Evolutionary conservation across 805 yeast species (phyloP).

Genomic region (Ogataea wickerhamii): DNA sequence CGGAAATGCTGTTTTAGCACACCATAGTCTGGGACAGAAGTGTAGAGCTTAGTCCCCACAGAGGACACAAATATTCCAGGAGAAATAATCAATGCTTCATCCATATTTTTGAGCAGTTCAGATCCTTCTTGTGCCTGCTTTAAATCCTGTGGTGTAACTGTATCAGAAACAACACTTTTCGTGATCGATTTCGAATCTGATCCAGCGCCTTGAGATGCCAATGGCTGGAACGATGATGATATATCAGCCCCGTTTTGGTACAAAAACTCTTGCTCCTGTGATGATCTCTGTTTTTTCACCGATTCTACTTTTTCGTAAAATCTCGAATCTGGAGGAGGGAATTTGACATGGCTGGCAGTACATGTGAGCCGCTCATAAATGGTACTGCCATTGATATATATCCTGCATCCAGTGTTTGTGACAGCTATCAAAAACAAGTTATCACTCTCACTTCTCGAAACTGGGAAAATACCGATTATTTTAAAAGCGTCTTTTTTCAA

Average conservation of each 20-base stretch:
- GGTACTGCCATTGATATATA: slow-evolving; percentile 54
- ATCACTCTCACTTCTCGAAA: slow-evolving; percentile 60
- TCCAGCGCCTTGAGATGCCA: slow-evolving; percentile 1
- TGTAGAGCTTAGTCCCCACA: slow-evolving; percentile 48
- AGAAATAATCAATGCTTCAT: slow-evolving; percentile 59
- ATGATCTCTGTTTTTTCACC: slow-evolving; percentile 37
- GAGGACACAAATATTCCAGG: slow-evolving; percentile 87
- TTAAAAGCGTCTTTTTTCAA: slow-evolving; percentile 53
- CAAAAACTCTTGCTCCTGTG: slow-evolving; percentile 31
- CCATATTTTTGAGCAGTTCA: slow-evolving; percentile 52
- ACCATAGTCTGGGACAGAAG: slow-evolving; percentile 83
- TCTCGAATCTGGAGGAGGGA: slow-evolving; percentile 40
- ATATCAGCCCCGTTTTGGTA: slow-evolving; percentile 1
- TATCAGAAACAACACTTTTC: slow-evolving; percentile 27
- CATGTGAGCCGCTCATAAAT: slow-evolving; percentile 32
- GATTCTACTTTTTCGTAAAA: slow-evolving; percentile 29
- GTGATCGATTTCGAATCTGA: slow-evolving; percentile 20
- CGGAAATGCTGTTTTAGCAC: slow-evolving; percentile 67
- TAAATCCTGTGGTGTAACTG: slow-evolving; percentile 32
- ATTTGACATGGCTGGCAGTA: slow-evolving; percentile 39
- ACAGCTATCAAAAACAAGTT: slow-evolving; percentile 73
- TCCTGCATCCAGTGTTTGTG: slow-evolving; percentile 79
- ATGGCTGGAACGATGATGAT: slow-evolving; percentile 6
- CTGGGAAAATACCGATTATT: slow-evolving; percentile 60
- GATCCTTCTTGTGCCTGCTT: slow-evolving; percentile 56